Base-by-base conservation (phyloP, 1,284 basidiomycete genomes). In the Ganoderma resinaceum region DNA sequence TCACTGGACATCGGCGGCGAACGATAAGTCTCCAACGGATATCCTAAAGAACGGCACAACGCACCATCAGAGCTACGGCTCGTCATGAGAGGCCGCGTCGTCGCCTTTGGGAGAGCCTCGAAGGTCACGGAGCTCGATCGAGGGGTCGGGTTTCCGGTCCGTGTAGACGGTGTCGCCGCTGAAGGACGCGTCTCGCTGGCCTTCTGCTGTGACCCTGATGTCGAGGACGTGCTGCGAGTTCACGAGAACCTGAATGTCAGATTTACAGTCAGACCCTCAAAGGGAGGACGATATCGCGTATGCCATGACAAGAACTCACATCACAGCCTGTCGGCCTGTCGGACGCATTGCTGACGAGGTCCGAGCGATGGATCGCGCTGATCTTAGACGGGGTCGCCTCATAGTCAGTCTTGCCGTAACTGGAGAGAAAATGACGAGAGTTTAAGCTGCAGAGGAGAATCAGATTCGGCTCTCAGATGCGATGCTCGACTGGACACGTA, bases 151-250 rank as follows among this genome's bases (percentile, higher is more conserved):
- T 31, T 55, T 55, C 6, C 26, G 29, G 29, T 55, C 52, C n/a
- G 52, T 2, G 52, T 12, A 55, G 52, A 33, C 26, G 16, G 52
- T 33, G 29, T 33, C 18, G 6, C 29, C 29, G 11, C 5, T 18
- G 52, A 55, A 55, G 14, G 52, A 55, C n/a, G 0, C 29, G 29
- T 55, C 52, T 16, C 52, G 52, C 29, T 55, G 14, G 29, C 3
- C 20, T 6, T 55, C 52, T 7, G 26, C 0, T 12, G 14, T 33
- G 29, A 55, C 52, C 52, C 52, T 55, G 52, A 55, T 55, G 52
- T 55, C 52, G 52, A 55, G 26, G 29, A 55, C 52, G 52, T 55
- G 52, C 52, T 55, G 52, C 12, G 52, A 55, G 29, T 20, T 55
- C 7, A 16, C 29, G 29, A 55, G 52, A 1, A 29, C 14, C 52